Base-by-base conservation (phyloP, 2,329 filamentous ascomycete genomes). In the Pleoardoris graminearum region DNA sequence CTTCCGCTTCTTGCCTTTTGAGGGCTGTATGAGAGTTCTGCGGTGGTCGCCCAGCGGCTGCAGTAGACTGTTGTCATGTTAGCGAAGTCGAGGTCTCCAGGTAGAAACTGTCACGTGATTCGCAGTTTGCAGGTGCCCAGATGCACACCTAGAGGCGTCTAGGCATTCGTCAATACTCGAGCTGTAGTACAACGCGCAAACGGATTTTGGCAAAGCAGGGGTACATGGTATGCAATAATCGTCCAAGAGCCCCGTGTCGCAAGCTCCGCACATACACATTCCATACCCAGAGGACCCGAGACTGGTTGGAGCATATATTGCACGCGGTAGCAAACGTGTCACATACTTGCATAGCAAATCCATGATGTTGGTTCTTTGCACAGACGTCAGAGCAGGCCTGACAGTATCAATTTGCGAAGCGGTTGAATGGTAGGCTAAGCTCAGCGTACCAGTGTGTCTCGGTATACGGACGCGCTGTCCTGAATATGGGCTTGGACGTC, bases 331-430 rank as follows among this genome's bases (percentile, higher is more conserved):
- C 4, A 33, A 41, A 27, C n/a, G n/a, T 14, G 14, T 27, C 55
- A 72, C 76, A 62, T 79, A 89, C 87, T 77, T 81, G 81, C 83
- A 88, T 4, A 89, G 76, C 43, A 90, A 76, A 57, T 89, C 85
- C 8, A 89, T 67, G 32, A 89, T 86, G 3, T 79, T 77, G 46
- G 86, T 80, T 69, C 89, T 85, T 47, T 88, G 78, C 43, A 83
- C 75, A 16, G 74, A 66, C 1, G 77, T 76, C 37, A 88, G 78
- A 36, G 79, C 70, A 7, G 87, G 87, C 86, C 87, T 90, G 43
- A 5, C 2, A 32, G 25, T 43, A 38, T 32, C 4, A 14, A 35
- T 32, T 12, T 7, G 7, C 23, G n/a, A 21, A 16, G 19, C 33
- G 5, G 10, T 23, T 36, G 16, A 4, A 27, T 22, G 23, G 11